A percentile compares a stretch with the other conserved stretches of the same genome.
phyloP scores from a whole-genome alignment of 345 rosid species.

The Eucalyptus polybractea region DNA sequence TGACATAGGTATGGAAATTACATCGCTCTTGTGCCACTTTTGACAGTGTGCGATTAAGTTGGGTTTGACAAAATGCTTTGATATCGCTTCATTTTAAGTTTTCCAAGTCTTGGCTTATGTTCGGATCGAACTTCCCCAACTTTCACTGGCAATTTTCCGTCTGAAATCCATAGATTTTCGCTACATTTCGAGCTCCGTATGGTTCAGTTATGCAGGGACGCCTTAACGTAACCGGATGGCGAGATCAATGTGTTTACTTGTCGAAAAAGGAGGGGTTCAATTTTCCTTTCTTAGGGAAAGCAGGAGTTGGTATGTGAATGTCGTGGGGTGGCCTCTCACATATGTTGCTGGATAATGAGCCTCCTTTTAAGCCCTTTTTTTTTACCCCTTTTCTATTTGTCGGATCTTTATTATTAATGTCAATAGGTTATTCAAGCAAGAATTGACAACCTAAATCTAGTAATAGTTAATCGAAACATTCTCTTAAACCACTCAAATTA shows the following conservation, averaged over 20 bases:
- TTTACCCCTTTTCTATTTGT: background rate
- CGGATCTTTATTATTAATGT: background rate
- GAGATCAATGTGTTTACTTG: background rate
- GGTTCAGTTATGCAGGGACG: background rate
- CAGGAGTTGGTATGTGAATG: background rate
- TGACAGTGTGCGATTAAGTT: background rate
- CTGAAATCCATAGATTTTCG: background rate
- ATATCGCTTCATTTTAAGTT: background rate
- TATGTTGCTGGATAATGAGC: background rate
- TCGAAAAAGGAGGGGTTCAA: background rate
- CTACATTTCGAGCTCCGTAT: rapidly evolving
- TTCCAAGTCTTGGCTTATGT: background rate
- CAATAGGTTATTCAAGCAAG: background rate
- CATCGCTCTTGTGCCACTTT: background rate
- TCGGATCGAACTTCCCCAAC: background rate
- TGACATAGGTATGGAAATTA: background rate
- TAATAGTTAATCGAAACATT: background rate
- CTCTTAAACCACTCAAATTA: background rate
- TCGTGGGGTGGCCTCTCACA: background rate
- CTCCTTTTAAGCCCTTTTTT: background rate
- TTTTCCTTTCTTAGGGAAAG: background rate
- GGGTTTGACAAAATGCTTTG: background rate
- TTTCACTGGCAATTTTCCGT: background rate
- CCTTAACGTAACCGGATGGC: background rate
- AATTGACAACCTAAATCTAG: background rate